These are phyloP conservation scores for Entophlyctis luteolus DNA, from an alignment of 192 early-diverging fungal species.

Conservation along the genomic window DNA sequence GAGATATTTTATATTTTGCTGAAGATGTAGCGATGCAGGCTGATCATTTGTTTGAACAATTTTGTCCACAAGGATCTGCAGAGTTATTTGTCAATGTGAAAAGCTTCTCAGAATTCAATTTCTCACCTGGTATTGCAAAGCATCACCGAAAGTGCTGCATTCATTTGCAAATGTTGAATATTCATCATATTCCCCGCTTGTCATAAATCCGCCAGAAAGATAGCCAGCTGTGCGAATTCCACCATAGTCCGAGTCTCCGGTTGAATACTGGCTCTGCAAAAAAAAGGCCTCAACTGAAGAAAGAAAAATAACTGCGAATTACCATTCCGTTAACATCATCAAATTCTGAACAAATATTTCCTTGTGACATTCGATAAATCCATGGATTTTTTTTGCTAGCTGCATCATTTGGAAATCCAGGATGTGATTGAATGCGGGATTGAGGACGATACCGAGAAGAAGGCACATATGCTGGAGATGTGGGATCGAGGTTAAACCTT, in stretches of 20 bases:
- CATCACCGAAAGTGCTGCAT: slow-evolving; percentile 26
- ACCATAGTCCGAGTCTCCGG: background rate
- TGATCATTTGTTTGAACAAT: slow-evolving; percentile 71
- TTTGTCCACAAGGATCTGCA: slow-evolving; percentile 60
- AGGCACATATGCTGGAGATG: slow-evolving; percentile 19
- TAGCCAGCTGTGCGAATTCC: background rate
- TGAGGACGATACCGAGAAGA: slow-evolving; percentile 4
- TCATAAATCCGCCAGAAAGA: background rate
- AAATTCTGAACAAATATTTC: slow-evolving; percentile 13
- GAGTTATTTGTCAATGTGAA: background rate
- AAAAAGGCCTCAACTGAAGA: background rate
- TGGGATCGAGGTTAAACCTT: slow-evolving; percentile 16
- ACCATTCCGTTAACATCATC: slow-evolving; percentile 4
- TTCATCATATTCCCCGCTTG: slow-evolving; percentile 4
- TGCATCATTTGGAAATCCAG: background rate
- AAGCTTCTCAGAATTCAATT: background rate
- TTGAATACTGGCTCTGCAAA: background rate
- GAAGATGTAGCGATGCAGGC: slow-evolving; percentile 65
- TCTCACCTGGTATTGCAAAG: slow-evolving; percentile 10
- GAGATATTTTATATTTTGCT: slow-evolving; percentile 64
- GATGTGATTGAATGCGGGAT: slow-evolving; percentile 4
- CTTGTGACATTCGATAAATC: background rate
- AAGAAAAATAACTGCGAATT: background rate
- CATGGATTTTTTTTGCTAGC: slow-evolving; percentile 6
- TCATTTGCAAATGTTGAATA: slow-evolving; percentile 9